Percentiles rank a stretch among this genome's conserved stretches.
phyloP scores from a whole-genome alignment of 805 yeast species.

The Yamadazyma sp. region DNA sequence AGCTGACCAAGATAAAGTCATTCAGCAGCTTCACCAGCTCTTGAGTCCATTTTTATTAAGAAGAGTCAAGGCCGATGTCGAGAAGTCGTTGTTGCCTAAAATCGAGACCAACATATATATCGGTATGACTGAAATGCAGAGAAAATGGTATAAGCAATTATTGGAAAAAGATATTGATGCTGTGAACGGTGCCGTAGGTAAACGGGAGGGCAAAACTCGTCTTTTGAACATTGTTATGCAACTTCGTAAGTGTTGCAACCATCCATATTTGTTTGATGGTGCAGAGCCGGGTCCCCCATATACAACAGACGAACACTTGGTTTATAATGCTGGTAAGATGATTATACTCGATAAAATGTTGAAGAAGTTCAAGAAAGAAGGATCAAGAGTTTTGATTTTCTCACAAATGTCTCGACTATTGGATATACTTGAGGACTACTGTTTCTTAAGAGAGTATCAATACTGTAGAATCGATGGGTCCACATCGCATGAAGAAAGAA shows the following conservation, averaged over 20 bases:
- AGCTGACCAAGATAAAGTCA: slow-evolving; percentile 48
- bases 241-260: slow-evolving; percentile 80
- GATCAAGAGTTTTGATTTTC: slow-evolving; percentile 75
- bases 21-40: slow-evolving; percentile 72
- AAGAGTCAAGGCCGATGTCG: slow-evolving; percentile 80
- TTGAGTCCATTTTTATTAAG: slow-evolving; percentile 73
- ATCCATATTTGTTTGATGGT: slow-evolving; percentile 82
- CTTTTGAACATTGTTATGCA: slow-evolving; percentile 82
- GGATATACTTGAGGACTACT: slow-evolving; percentile 79
- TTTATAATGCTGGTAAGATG: slow-evolving; percentile 70
- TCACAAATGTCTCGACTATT: slow-evolving; percentile 83
- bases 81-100: slow-evolving; percentile 72
- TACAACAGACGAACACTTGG: slow-evolving; percentile 81
- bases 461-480: slow-evolving; percentile 84
- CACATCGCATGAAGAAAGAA: slow-evolving; percentile 76
- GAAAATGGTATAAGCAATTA: slow-evolving; percentile 72
- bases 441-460: slow-evolving; percentile 63
- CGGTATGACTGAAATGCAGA: slow-evolving; percentile 78
- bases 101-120: slow-evolving; percentile 72
- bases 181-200: slow-evolving; percentile 76
- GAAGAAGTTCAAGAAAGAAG: slow-evolving; percentile 61
- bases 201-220: slow-evolving; percentile 73
- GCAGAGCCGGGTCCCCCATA: slow-evolving; percentile 90
- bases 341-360: slow-evolving; percentile 67
- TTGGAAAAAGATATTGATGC: slow-evolving; percentile 82